These are phyloP conservation scores for Metschnikowia koreensis DNA, from an alignment of 805 yeast genomes.

Conservation along the genomic window DNA sequence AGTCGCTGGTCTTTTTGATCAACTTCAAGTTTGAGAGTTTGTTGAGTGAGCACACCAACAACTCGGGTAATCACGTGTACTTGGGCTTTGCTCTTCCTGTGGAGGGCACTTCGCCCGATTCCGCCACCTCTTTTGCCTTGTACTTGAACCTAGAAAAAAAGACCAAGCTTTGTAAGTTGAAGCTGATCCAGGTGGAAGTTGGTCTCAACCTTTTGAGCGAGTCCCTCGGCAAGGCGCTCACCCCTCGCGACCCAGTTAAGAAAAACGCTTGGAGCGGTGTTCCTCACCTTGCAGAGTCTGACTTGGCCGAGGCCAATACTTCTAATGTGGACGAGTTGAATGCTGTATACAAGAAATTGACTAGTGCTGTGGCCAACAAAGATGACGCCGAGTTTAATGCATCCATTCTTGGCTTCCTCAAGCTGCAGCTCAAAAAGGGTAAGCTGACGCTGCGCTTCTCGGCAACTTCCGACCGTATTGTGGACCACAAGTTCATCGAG, in stretches of 20 bases:
- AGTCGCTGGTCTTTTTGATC: slow-evolving; percentile 40
- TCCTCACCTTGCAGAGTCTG: slow-evolving; percentile 22
- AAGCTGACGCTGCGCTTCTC: slow-evolving; percentile 24
- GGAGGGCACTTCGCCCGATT: slow-evolving; percentile 42
- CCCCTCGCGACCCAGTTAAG: not conserved
- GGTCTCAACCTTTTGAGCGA: slow-evolving; percentile 70
- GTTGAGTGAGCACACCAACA: slow-evolving; percentile 29
- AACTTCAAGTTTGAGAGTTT: slow-evolving; percentile 46
- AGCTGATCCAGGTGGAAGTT: slow-evolving; percentile 50
- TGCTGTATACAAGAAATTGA: slow-evolving; percentile 18
- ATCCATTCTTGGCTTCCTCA: slow-evolving; percentile 25
- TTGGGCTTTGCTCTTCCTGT: slow-evolving; percentile 27
- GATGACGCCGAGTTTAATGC: slow-evolving; percentile 19
- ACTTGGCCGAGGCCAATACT: slow-evolving; percentile 19
- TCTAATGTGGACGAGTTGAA: slow-evolving; percentile 15
- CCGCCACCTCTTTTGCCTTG: slow-evolving; percentile 42
- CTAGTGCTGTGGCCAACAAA: slow-evolving; percentile 2
- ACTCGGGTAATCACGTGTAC: slow-evolving; percentile 25
- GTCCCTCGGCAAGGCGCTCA: slow-evolving; percentile 62
- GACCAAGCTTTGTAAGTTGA: slow-evolving; percentile 44
- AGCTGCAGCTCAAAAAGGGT: not conserved
- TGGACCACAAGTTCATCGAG: slow-evolving; percentile 57
- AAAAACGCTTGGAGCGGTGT: slow-evolving; percentile 25
- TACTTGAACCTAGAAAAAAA: slow-evolving; percentile 40
- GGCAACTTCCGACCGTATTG: slow-evolving; percentile 60